Evolutionary conservation across 129 eudicot species (phyloP), one percentile per base, ranked within the genome.

Genomic region (Solidago caesia): DNA sequence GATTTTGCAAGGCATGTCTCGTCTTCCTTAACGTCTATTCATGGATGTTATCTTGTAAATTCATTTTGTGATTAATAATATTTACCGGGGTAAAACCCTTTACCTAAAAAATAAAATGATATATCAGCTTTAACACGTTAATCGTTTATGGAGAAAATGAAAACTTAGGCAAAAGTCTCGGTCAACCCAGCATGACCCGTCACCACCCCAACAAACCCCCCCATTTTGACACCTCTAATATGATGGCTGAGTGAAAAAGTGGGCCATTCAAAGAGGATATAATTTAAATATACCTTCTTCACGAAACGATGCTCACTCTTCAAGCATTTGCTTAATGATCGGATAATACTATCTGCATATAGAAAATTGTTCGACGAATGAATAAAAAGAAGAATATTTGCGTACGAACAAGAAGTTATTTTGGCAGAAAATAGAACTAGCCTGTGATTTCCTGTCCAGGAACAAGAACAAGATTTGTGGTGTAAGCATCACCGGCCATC

Each of bases 291-390:
- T 76, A 88, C 99, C 99, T 94, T 94, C 79, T 91, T 90, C 75
- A 94, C 75, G 72, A 87, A 85, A 29, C 97, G 99, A 74, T 94
- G 99, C 77, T 94, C 97, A 47, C 96, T 85, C 72, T 77, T 86
- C 76, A 94, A 80, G 64, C 97, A 94, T 82, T 85, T 88, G 64
- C 84, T 84, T 65, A 94, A 71, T 13, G 89, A 96, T 46, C 78
- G 87, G 63, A 94, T 78, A 39, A 78, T 87, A 83, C 77, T 82
- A 14, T 70, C 99, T 93, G 90, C 65, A 71, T 44, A 81, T 45
- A 44, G 46, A 47, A 45, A 60, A 41, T 12, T 10, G 0, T 0
- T 21, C 43, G 13, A 70, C 7, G 42, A 44, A 77, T 59, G 9
- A 45, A 67, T 33, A 27, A 49, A 52, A 29, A 52, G 7, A 53